A percentile compares a stretch with the other conserved stretches of the same genome.
These are phyloP conservation scores for Inonotus obliquus DNA, from an alignment of 1,284 basidiomycete genomes.

Conservation along the genomic window DNA sequence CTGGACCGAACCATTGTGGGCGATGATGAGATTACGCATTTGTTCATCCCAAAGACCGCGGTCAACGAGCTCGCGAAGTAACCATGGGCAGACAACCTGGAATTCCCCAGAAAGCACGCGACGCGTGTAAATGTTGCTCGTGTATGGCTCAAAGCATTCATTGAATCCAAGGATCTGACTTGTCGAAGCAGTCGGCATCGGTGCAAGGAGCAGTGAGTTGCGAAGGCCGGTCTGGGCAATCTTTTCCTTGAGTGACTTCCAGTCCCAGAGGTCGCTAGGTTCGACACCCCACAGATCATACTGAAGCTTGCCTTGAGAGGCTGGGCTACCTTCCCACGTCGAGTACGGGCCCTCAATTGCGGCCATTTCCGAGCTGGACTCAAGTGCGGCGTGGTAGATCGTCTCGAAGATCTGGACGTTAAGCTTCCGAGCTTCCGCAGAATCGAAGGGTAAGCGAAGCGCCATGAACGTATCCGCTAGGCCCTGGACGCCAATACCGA, in stretches of 20 bases:
- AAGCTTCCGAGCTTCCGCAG: conserved; percentile 79
- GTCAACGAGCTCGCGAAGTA: conserved; percentile 94
- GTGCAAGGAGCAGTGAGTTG: conserved; percentile 93
- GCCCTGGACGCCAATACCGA: conserved; percentile 97
- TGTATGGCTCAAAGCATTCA: conserved; percentile 98
- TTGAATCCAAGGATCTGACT: conserved; percentile 99
- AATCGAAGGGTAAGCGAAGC: conserved; percentile 94
- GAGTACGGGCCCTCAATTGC: conserved; percentile 82
- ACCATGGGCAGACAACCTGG: conserved; percentile 99
- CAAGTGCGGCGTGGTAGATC: conserved; percentile 95
- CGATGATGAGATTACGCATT: conserved; percentile 99
- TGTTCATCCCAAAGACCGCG: conserved; percentile 95
- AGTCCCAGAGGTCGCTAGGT: conserved; percentile 95
- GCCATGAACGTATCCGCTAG: conserved; percentile 99
- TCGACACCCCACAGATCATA: conserved; percentile 95
- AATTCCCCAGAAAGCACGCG: conserved; percentile 99
- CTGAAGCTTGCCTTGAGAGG: conserved; percentile 85
- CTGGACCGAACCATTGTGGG: conserved; percentile 94
- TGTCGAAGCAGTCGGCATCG: conserved; percentile 99
- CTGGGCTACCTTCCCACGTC: conserved; percentile 90
- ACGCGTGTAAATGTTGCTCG: conserved; percentile 98
- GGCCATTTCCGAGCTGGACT: conserved; percentile 91
- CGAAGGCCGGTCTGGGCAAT: conserved; percentile 85
- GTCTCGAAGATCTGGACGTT: conserved; percentile 99
- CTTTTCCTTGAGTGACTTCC: conserved; percentile 84